Base-by-base conservation (phyloP, 176 grass and related monocot genomes). In the Lolium rigidum region DNA sequence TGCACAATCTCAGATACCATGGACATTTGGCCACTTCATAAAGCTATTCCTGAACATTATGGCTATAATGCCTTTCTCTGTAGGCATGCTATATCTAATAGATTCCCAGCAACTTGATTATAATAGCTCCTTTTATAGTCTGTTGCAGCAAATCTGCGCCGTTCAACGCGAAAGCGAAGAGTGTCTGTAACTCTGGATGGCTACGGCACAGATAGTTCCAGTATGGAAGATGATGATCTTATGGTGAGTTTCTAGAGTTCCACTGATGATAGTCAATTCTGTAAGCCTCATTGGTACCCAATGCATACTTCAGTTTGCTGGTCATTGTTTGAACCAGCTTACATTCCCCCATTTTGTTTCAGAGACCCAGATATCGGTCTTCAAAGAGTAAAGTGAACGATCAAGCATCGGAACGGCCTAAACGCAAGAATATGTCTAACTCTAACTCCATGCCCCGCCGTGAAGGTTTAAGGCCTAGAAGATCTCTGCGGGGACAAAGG, bases 181-280 rank as follows among this genome's bases (percentile, higher is more conserved):
- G 89, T 95, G 51, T 89, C 96, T 37, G 91, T 91, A 89, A 95
- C 93, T 89, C 79, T 98, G 39, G 96, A 95, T 80, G 96, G 90
- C 31, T 98, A 95, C 80, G 90, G 88, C 48, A 90, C 92, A 57
- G 91, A 98, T 88, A 95, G 91, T 81, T 98, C 96, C 31, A 92
- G 92, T 80, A 94, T 91, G 37, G 93, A 92, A 90, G 96, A 98
- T 98, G 92, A 94, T 88, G 95, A 98, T 78, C 90, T 98, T 89
- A 98, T 98, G 95, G 95, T 98, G 76, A 90, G 80, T 88, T 84
- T 71, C 70, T 85, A 66, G 39, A 59, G 75, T 80, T 70, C 7
- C 71, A 77, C 2, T 79, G 70, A 80, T 66, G 77, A 49, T 66
- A 74, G 25, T 63, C 5, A 24, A 24, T 78, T 54, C 70, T 61